phyloP scores from a whole-genome alignment of 495 filamentous ascomycete genomes.

The Talaromyces adpressus region DNA sequence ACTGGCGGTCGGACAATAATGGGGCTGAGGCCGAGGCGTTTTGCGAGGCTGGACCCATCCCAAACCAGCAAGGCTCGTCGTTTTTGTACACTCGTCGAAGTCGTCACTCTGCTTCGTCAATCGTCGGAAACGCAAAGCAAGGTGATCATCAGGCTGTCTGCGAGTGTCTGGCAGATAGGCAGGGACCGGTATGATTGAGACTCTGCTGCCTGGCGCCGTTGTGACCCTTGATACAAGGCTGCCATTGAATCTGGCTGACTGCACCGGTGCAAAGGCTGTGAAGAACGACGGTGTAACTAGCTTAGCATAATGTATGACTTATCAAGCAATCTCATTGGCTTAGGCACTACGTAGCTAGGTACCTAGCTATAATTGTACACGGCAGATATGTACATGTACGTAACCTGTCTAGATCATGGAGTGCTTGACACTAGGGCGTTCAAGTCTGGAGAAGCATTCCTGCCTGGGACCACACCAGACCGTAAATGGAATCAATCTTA shows the following conservation, averaged over 20 bases:
- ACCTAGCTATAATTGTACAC: neutral
- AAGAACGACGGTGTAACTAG: constrained; percentile 1
- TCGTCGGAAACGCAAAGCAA: neutral
- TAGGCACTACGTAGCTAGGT: neutral
- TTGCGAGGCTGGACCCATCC: constrained; percentile 1
- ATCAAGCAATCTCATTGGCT: neutral
- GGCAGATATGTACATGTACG: constrained; percentile 5
- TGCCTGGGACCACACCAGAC: neutral
- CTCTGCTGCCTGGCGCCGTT: neutral
- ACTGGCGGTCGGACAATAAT: constrained; percentile 4
- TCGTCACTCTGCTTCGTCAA: neutral
- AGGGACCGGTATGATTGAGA: neutral
- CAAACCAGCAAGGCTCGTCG: neutral
- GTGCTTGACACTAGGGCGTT: constrained; percentile 3
- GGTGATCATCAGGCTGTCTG: neutral
- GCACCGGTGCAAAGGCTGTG: neutral
- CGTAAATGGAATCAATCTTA: neutral
- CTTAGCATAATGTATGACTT: constrained; percentile 1
- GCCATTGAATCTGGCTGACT: neutral
- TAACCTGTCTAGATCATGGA: constrained; percentile 2
- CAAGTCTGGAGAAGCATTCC: constrained; percentile 6
- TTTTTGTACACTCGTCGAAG: neutral
- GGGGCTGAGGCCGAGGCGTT: constrained; percentile 2
- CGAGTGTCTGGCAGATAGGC: neutral
- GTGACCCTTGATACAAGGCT: neutral